phyloP scores from a whole-genome alignment of 768 basidiomycete genomes.

The Leccinum disarticulatum region DNA sequence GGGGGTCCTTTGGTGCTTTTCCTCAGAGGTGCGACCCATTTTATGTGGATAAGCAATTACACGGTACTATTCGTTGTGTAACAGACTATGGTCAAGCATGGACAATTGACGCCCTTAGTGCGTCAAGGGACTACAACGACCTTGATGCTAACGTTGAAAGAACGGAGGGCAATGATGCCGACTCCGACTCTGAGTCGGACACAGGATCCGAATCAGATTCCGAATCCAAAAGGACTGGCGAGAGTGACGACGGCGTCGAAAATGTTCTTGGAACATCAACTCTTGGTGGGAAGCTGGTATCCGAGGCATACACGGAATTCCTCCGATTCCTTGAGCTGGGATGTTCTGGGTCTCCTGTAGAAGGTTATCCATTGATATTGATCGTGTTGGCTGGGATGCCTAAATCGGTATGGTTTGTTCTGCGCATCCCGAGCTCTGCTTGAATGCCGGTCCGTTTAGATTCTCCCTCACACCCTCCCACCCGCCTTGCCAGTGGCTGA shows the following conservation, averaged over 20 bases:
- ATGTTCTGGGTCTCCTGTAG: constrained; percentile 74
- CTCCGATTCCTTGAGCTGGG: constrained; percentile 74
- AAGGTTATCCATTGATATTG: constrained; percentile 81
- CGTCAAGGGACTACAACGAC: constrained; percentile 11
- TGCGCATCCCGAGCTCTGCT: background rate
- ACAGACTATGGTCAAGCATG: constrained; percentile 68
- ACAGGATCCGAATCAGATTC: constrained; percentile 25
- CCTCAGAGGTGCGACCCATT: constrained; percentile 53
- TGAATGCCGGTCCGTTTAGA: constrained; percentile 9
- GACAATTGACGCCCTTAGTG: constrained; percentile 36
- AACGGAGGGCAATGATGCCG: constrained; percentile 33
- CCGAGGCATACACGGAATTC: constrained; percentile 67
- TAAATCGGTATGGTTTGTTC: constrained; percentile 45
- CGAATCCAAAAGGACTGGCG: constrained; percentile 24
- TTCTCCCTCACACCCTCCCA: constrained; percentile 24
- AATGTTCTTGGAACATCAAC: constrained; percentile 14
- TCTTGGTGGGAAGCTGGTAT: constrained; percentile 15
- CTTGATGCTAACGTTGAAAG: constrained; percentile 30
- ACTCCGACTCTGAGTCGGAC: constrained; percentile 36
- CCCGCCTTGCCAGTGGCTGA: background rate
- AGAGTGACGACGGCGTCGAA: constrained; percentile 37
- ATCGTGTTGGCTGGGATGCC: constrained; percentile 84
- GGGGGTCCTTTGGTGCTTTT: constrained; percentile 72
- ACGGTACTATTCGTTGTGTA: background rate
- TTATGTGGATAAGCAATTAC: background rate